Evolutionary conservation across 2,329 filamentous ascomycete species (phyloP).

Genomic region (Clarireedia sp.): DNA sequence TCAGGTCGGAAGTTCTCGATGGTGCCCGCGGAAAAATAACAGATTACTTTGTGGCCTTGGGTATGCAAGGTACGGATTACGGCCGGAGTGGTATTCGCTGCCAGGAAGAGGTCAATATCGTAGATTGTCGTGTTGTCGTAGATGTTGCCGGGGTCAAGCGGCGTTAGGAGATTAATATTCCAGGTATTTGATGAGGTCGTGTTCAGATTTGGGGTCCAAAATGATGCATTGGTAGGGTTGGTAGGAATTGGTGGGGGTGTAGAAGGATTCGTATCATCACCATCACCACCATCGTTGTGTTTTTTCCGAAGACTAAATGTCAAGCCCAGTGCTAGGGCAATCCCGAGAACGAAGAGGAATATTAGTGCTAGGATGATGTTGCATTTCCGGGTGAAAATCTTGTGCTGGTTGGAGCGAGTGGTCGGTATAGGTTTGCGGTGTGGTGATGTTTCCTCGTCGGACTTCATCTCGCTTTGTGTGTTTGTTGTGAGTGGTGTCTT

Average conservation of each 20-base stretch:
- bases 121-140: constrained; percentile 23
- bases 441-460: not conserved
- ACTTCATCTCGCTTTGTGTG: not conserved
- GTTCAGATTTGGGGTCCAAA: constrained; percentile 4
- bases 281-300: too few relatives aligned
- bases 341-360: constrained; percentile 4
- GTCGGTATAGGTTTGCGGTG: not conserved
- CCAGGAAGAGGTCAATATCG: constrained; percentile 31
- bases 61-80: constrained; percentile 41
- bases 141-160: constrained; percentile 11
- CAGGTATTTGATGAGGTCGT: constrained; percentile 5
- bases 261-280: not conserved
- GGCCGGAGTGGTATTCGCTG: constrained; percentile 36
- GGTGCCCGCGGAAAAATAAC: constrained; percentile 67
- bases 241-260: not conserved
- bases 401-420: not conserved
- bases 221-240: constrained; percentile 4
- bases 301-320: not conserved
- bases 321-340: constrained; percentile 3
- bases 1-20: constrained; percentile 58
- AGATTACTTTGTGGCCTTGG: constrained; percentile 54
- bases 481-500: constrained; percentile 5
- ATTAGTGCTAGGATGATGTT: constrained; percentile 8
- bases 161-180: constrained; percentile 8
- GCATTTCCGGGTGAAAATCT: constrained; percentile 10